phyloP scores from a whole-genome alignment of 1,139 yeast genomes.

The Sugiyamaella grinbergsii region DNA sequence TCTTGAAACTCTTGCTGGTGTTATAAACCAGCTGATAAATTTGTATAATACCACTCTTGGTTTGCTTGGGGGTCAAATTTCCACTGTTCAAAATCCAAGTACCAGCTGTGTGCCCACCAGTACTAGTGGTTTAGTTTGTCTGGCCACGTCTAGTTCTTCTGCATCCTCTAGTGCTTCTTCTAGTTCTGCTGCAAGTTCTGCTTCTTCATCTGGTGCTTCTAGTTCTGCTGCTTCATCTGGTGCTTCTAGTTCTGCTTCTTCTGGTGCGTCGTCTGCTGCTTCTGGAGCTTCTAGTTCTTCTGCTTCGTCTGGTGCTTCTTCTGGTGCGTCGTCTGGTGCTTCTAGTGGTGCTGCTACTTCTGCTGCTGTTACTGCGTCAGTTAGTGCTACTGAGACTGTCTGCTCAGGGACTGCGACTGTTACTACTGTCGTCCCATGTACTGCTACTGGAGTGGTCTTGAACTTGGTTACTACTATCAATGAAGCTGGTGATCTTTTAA shows the following conservation, averaged over 20 bases:
- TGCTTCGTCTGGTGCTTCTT: not conserved
- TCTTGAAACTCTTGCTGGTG: conserved; percentile 4
- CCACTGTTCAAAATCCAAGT: conserved; percentile 12
- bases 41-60: conserved; percentile 12
- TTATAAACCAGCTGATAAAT: conserved; percentile 1
- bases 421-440: conserved; percentile 18
- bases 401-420: conserved; percentile 12
- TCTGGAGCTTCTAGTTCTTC: not conserved
- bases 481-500: conserved; percentile 16
- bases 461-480: conserved; percentile 14
- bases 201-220: conserved; percentile 4
- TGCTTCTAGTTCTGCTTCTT: not conserved
- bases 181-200: conserved; percentile 3
- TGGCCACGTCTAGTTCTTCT: not conserved
- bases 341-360: conserved; percentile 1
- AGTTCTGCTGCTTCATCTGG: conserved; percentile 1
- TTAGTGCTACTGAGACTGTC: conserved; percentile 3
- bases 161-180: conserved; percentile 3
- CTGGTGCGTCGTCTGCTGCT: conserved; percentile 2
- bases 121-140: conserved; percentile 3
- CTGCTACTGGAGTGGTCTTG: conserved; percentile 14
- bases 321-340: not conserved
- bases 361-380: conserved; percentile 25
- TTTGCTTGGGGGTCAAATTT: conserved; percentile 5
- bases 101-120: not conserved